phyloP scores from a whole-genome alignment of 208 protist species.

The Tritrichomonas musculus region DNA sequence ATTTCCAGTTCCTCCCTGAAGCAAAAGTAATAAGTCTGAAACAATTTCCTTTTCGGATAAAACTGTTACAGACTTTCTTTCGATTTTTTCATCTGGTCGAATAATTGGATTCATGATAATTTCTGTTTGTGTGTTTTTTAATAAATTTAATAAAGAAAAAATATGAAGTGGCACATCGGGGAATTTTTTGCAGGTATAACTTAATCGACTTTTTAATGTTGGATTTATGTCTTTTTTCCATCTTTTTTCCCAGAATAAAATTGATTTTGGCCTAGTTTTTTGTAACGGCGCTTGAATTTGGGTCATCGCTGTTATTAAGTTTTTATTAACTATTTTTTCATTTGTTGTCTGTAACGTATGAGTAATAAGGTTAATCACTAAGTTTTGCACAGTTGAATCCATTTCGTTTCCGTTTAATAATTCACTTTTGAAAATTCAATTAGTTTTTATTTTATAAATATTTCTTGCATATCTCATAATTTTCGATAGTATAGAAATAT shows the following conservation, averaged over 20 bases:
- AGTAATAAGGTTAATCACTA: not conserved
- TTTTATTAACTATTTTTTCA: not conserved
- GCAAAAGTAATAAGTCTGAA: not conserved
- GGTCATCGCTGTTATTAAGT: not conserved
- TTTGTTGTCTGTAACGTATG: not conserved
- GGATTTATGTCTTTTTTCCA: not conserved
- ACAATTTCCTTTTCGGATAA: conserved; percentile 2
- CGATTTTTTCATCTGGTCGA: not conserved
- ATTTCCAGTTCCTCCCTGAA: not conserved
- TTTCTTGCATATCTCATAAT: too few relatives aligned
- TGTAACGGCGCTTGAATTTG: not conserved
- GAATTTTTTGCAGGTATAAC: not conserved
- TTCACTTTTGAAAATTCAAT: too few relatives aligned
- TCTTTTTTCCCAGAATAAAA: not conserved
- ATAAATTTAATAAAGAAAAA: not conserved
- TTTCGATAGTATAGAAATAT: too few relatives aligned
- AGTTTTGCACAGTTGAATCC: too few relatives aligned
- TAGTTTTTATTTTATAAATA: too few relatives aligned
- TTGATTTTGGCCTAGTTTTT: not conserved
- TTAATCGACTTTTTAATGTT: not conserved
- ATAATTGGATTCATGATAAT: not conserved
- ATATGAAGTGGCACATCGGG: not conserved
- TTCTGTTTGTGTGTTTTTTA: not conserved
- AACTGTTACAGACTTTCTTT: not conserved
- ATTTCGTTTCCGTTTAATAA: too few relatives aligned